Conservation (phyloP, 176 grass and related monocot genomes). For the Poa annua region DNA sequence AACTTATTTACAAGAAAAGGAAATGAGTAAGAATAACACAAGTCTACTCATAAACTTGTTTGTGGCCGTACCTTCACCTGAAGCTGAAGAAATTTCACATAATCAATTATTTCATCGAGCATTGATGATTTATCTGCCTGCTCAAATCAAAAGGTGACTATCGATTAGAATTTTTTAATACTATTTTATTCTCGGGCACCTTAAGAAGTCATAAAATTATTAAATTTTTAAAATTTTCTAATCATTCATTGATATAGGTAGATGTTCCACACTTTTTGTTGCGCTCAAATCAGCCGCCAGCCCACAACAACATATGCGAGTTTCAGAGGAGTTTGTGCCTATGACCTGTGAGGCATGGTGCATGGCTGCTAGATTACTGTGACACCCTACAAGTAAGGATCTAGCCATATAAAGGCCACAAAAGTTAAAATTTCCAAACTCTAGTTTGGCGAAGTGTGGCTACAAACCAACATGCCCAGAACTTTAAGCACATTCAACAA, state of each 20-base stretch:
- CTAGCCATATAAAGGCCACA: neutral
- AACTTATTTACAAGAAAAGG: neutral
- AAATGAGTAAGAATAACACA: slow-evolving; percentile 18
- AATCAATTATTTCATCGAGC: slow-evolving; percentile 91
- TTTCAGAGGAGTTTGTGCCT: neutral
- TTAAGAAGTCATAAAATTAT: neutral
- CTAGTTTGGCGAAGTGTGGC: neutral
- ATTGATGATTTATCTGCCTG: slow-evolving; percentile 92
- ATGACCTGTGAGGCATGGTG: neutral
- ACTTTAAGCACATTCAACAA: slow-evolving; percentile 11
- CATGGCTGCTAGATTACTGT: neutral
- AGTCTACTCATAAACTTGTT: slow-evolving; percentile 10
- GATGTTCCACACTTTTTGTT: neutral
- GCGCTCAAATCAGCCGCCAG: neutral
- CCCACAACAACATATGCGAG: neutral
- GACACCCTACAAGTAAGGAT: neutral
- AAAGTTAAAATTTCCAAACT: neutral
- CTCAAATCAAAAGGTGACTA: slow-evolving; percentile 29
- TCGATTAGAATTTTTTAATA: neutral
- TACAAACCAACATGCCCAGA: neutral
- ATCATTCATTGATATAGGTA: neutral
- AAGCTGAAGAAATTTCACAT: slow-evolving; percentile 95
- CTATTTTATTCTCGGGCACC: slow-evolving; percentile 25
- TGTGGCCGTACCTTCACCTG: slow-evolving; percentile 74
- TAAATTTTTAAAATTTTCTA: neutral